Percentiles rank a stretch among this genome's conserved stretches.
These are phyloP conservation scores for Crithidia fasciculata DNA, from an alignment of 208 protist genomes.

Conservation along the genomic window DNA sequence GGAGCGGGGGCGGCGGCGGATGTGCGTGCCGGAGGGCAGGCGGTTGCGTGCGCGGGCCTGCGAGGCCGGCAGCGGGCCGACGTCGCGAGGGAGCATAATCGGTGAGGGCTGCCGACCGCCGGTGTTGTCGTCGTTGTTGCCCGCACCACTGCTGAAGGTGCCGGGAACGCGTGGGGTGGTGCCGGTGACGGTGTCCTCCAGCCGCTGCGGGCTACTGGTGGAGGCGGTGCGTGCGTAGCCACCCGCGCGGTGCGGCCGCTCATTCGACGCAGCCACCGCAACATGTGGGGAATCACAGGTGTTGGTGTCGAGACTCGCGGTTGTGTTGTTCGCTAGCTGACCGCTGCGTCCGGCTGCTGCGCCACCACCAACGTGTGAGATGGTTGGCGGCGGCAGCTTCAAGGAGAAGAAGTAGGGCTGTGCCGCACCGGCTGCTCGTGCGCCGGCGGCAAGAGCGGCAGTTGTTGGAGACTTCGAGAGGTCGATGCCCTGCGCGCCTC, in stretches of 20 bases:
- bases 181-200: neutral
- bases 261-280: too few species aligned
- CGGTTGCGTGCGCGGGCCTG: slow-evolving; percentile 30
- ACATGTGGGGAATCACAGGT: neutral
- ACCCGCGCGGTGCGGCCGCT: neutral
- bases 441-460: slow-evolving; percentile 6
- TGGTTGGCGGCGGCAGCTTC: slow-evolving; percentile 21
- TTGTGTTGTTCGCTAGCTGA: neutral
- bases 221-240: slow-evolving; percentile 5
- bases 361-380: slow-evolving; percentile 1
- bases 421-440: neutral
- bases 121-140: neutral
- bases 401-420: slow-evolving; percentile 22
- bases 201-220: neutral
- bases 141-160: neutral
- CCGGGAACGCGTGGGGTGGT: slow-evolving; percentile 17
- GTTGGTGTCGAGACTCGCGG: neutral
- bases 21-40: slow-evolving; percentile 77
- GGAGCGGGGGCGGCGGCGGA: slow-evolving; percentile 70
- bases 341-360: neutral
- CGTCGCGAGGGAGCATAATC: slow-evolving; percentile 30
- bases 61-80: slow-evolving; percentile 46
- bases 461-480: slow-evolving; percentile 23
- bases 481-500: slow-evolving; percentile 18
- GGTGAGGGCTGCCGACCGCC: slow-evolving; percentile 10